Percentiles rank a stretch among this genome's conserved stretches.
These are phyloP conservation scores for Pseudogymnoascus sp. DNA, from an alignment of 2,329 filamentous ascomycete genomes.

Conservation along the genomic window DNA sequence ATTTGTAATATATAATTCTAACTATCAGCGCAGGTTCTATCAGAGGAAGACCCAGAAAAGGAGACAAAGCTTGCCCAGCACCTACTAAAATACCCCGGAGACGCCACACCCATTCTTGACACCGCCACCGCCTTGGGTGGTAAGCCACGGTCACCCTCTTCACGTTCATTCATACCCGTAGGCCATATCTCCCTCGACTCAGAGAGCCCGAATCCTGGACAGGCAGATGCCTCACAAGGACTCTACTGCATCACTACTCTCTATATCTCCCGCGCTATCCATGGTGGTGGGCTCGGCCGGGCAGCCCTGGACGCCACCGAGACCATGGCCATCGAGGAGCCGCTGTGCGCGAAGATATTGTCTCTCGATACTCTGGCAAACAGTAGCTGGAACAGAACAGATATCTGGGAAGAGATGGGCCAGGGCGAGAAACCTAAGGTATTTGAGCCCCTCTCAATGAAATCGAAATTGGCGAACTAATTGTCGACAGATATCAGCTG, in stretches of 20 bases:
- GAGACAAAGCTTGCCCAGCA: conserved; percentile 17
- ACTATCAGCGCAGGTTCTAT: conserved; percentile 13
- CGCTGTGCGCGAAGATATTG: conserved; percentile 18
- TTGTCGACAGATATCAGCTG: not conserved
- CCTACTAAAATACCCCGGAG: conserved; percentile 14
- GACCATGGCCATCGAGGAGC: conserved; percentile 15
- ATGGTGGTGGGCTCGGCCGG: conserved; percentile 18
- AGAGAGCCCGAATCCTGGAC: conserved; percentile 9
- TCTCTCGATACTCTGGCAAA: conserved; percentile 15
- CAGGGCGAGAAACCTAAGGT: not conserved
- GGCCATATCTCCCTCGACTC: conserved; percentile 22
- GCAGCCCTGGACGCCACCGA: conserved; percentile 20
- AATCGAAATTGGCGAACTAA: not conserved
- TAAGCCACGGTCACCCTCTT: conserved; percentile 14
- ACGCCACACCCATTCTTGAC: conserved; percentile 16
- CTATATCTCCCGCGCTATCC: conserved; percentile 21
- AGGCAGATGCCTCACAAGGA: conserved; percentile 10
- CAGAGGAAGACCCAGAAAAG: conserved; percentile 13
- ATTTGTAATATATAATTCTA: conserved; percentile 8
- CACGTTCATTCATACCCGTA: conserved; percentile 17
- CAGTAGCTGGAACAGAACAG: not conserved
- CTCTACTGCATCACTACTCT: conserved; percentile 20
- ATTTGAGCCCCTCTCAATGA: not conserved
- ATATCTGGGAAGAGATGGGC: conserved; percentile 3
- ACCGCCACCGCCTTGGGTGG: conserved; percentile 16